These are phyloP conservation scores for Pelargonium citronellum DNA, from an alignment of 441 rosid species.

Conservation along the genomic window DNA sequence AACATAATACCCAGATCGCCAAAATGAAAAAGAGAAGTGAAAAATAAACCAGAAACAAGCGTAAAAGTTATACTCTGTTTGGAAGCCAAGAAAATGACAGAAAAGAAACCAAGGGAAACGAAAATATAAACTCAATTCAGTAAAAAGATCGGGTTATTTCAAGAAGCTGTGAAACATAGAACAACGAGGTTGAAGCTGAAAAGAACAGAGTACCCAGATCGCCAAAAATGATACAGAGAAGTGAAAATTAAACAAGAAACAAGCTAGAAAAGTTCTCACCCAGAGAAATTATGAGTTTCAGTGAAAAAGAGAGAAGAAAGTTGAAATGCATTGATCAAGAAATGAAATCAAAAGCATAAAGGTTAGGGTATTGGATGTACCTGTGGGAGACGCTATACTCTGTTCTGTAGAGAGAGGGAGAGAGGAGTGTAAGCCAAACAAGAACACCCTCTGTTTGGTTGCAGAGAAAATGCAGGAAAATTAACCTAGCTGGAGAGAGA, in stretches of 20 bases:
- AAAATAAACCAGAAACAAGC: no score
- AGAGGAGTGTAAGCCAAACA: no score
- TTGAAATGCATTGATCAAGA: background rate
- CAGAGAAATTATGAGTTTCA: background rate
- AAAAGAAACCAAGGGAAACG: slow-evolving; percentile 5
- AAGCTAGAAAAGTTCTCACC: background rate
- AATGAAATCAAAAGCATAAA: background rate
- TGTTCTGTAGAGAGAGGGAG: background rate
- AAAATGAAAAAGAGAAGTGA: no score
- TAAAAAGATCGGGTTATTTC: no score
- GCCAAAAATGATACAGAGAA: background rate
- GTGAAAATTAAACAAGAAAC: background rate
- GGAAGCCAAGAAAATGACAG: slow-evolving; percentile 22
- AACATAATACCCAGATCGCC: no score
- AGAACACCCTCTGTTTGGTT: no score
- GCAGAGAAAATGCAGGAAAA: no score
- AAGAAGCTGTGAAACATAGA: slow-evolving; percentile 8
- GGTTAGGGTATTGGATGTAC: slow-evolving; percentile 4
- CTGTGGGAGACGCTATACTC: slow-evolving; percentile 3
- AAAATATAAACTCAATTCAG: background rate
- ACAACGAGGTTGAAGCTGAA: background rate
- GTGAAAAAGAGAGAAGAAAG: background rate
- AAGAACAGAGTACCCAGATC: background rate
- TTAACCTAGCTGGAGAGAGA: no score
- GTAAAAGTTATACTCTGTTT: slow-evolving; percentile 19